Conservation (phyloP, 164 flowering plant genomes). For the Brasenia schreberi region DNA sequence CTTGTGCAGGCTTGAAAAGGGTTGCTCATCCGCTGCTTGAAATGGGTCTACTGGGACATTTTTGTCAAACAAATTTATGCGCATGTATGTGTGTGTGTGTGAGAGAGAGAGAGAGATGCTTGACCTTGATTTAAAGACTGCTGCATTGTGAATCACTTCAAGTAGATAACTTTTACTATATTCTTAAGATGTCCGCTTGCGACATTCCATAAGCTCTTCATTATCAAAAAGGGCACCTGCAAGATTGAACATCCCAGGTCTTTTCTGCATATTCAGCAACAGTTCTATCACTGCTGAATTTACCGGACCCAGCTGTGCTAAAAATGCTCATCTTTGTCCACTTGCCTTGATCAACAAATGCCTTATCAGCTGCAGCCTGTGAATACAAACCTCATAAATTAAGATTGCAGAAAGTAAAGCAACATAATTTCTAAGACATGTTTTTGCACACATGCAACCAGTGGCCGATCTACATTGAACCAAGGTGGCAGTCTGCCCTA, state of each 20-base stretch:
- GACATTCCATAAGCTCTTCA: too few relatives aligned
- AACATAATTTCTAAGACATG: background rate
- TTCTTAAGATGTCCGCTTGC: too few relatives aligned
- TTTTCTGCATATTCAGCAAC: constrained; percentile 38
- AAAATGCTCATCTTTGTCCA: constrained; percentile 53
- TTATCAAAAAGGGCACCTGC: constrained; percentile 29
- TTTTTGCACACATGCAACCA: background rate
- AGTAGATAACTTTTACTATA: too few relatives aligned
- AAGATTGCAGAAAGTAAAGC: background rate
- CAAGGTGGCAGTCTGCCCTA: too few relatives aligned
- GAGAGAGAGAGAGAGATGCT: too few relatives aligned
- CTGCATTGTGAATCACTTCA: too few relatives aligned
- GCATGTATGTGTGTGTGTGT: too few relatives aligned
- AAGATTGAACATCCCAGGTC: constrained; percentile 40
- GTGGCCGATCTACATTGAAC: background rate
- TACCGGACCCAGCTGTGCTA: constrained; percentile 39
- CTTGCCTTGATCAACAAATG: constrained; percentile 41
- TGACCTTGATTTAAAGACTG: too few relatives aligned
- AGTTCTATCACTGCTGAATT: constrained; percentile 49
- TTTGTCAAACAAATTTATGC: too few relatives aligned
- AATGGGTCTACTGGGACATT: too few relatives aligned
- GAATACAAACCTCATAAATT: background rate
- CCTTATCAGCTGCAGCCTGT: constrained; percentile 43
- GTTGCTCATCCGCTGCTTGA: too few relatives aligned
- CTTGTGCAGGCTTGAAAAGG: too few relatives aligned